Evolutionary conservation across 169 alveolate genomes (phyloP), one percentile per base, ranked within the genome.

Genomic region (Plasmodium coatneyi): DNA sequence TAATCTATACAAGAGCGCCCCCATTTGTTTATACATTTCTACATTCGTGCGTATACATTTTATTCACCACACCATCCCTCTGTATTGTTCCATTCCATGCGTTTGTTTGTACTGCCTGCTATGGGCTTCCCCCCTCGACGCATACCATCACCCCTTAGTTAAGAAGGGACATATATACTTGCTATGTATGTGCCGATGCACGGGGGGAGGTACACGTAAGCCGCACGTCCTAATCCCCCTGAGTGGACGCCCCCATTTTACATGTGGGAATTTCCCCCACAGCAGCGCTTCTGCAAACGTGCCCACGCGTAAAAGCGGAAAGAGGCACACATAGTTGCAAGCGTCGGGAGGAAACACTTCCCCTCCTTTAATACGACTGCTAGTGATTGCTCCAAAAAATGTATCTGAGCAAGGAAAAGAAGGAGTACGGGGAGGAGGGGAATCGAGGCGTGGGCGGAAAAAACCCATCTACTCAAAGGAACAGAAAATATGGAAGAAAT

Each of bases 351-450:
- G 12, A 16, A 0, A 14, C 22, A 49, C 60, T 49, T 22, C 60
- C 60, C 25, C 60, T 49, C 22, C 22, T 2, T 12, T 16, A 49
- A 14, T 3, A 49, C 60, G 60, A 49, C 25, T 49, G 5, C 60
- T 49, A 36, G 12, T 10, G 5, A 22, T 3, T 52, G 14, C n/a
- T n/a, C n/a, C n/a, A 32, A 34, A 86, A 72, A 86, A 86, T 86
- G 93, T 86, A 74, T 43, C 80, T 41, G 66, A 74, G 43, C 12
- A 86, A 86, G 46, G 93, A 86, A 28, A 86, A 60, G 19, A 74
- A 78, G n/a, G 94, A 89, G 2, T 52, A 80, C 25, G 91, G 70
- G 30, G 94, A 89, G 72, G 90, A 89, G 22, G 87, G 60, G 49
- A 89, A 80, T 39, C 46, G 90, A 39, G 52, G 22, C 19, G 30